A percentile compares a stretch with the other conserved stretches of the same genome.
Conservation (phyloP, 441 rosid genomes). For the Caryocar brasiliense region DNA sequence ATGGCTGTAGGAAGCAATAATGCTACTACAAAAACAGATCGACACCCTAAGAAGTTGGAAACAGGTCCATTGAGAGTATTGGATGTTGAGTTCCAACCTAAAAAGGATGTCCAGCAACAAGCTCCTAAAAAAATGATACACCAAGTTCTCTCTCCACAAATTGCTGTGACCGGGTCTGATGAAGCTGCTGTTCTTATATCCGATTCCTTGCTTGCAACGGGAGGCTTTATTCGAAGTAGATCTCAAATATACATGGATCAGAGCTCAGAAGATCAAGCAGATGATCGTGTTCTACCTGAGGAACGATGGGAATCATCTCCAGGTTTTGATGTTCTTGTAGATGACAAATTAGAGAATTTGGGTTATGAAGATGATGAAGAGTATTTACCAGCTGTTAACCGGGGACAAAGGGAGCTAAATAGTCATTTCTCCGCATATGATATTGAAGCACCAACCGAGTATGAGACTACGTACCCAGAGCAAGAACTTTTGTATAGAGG, state of each 20-base stretch:
- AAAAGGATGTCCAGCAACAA: slow-evolving; percentile 12
- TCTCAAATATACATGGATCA: slow-evolving; percentile 14
- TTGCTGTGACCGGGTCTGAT: slow-evolving; percentile 11
- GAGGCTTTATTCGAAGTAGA: slow-evolving; percentile 14
- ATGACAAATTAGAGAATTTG: slow-evolving; percentile 27
- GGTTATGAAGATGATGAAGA: slow-evolving; percentile 26
- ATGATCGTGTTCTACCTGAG: slow-evolving; percentile 26
- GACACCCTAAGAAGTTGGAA: slow-evolving; percentile 5
- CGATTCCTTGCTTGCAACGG: slow-evolving; percentile 15
- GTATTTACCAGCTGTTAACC: slow-evolving; percentile 14
- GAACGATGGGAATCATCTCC: slow-evolving; percentile 40
- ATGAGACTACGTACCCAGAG: slow-evolving; percentile 18
- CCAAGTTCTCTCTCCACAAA: slow-evolving; percentile 9
- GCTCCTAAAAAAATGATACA: slow-evolving; percentile 3
- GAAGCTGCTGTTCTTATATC: slow-evolving; percentile 15
- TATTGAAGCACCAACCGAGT: slow-evolving; percentile 24
- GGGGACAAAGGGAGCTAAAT: slow-evolving; percentile 16
- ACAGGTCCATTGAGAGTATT: slow-evolving; percentile 10
- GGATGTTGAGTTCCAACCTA: slow-evolving; percentile 5
- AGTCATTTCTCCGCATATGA: slow-evolving; percentile 22
- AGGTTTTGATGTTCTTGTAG: slow-evolving; percentile 39
- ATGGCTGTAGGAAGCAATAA: slow-evolving; percentile 1
- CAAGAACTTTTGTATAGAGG: slow-evolving; percentile 14
- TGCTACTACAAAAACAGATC: slow-evolving; percentile 2
- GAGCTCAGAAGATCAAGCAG: slow-evolving; percentile 24